Evolutionary conservation across 306 rosid genomes (phyloP), one percentile per base, ranked within the genome.

Genomic region (Vicia sativa): DNA sequence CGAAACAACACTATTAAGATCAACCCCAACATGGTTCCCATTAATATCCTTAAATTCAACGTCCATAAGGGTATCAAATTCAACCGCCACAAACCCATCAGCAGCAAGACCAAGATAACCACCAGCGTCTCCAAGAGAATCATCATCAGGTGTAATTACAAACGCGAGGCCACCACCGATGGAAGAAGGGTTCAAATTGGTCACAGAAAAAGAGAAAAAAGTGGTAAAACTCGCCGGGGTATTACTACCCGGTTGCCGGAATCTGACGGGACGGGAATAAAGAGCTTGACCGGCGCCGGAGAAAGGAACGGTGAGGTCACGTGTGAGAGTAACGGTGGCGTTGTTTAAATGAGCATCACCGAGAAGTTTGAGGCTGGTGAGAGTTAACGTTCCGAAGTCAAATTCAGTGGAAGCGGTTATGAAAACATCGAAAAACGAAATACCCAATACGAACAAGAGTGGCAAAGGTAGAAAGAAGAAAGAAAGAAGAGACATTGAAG

Each of bases 81-180:
- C 99, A 6, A 90, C 92, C n/a, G 99, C 99, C 44, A 95, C 37
- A 39, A 82, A 95, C 0, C 79, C 81, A 1, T 74, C n/a, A 0
- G 73, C 78, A 2, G 61, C 67, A 6, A 95, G 83, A 0, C 99
- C 99, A n/a, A 95, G 78, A 37, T 46, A 83, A 12, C 97, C 97
- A 0, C 99, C 99, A 4, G 96, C 87, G 25, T 78, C 85, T 0
- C 99, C 99, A 18, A 95, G 29, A 0, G 80, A 5, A 1, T 84
- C 83, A 3, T 68, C 87, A 49, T 90, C 95, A 7, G 99, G 90
- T 0, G 95, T 28, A 50, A 95, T 77, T 7, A 95, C 48, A 23
- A 95, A 95, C 0, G 99, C 96, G 5, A 95, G 84, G 0, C 97
- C 99, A 38, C 96, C 99, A 28, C 97, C 97, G 58, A 95, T 88